A percentile compares a stretch with the other conserved stretches of the same genome.
Evolutionary conservation across 345 rosid species (phyloP).

Genomic region (Gossypium longicalyx): DNA sequence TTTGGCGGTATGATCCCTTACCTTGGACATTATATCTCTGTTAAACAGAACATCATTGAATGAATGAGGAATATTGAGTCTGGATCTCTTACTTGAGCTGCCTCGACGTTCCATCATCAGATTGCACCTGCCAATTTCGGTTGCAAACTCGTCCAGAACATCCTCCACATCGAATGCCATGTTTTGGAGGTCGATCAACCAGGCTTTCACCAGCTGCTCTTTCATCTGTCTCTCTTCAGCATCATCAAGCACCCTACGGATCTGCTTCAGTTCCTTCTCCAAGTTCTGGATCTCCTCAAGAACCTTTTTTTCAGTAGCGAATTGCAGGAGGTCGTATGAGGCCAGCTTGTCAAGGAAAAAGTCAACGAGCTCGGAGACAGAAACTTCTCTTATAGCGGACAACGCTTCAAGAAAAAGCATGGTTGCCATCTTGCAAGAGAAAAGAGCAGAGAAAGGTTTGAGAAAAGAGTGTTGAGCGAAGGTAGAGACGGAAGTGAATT

Average conservation of each 20-base stretch:
- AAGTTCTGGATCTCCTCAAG: background rate
- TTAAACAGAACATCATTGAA: background rate
- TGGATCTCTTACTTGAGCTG: background rate
- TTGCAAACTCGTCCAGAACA: constrained; percentile 26
- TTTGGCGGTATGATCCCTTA: background rate
- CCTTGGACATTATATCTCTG: background rate
- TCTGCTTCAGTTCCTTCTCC: background rate
- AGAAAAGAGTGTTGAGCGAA: background rate
- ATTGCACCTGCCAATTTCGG: background rate
- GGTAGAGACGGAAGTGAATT: background rate
- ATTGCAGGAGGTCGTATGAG: background rate
- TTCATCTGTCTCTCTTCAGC: constrained; percentile 23
- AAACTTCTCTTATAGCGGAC: background rate
- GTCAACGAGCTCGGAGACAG: background rate
- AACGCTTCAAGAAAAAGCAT: background rate
- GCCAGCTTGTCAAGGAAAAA: background rate
- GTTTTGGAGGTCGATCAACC: constrained; percentile 15
- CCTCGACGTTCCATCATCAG: background rate
- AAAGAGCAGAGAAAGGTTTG: background rate
- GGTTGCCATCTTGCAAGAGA: background rate
- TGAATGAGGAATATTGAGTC: background rate
- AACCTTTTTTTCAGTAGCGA: background rate
- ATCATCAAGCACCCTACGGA: constrained; percentile 14
- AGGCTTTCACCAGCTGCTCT: background rate
- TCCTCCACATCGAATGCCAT: constrained; percentile 25